Percentiles rank a stretch among this genome's conserved stretches.
phyloP scores from a whole-genome alignment of 257 asterid species.

The Fraxinus anomala region DNA sequence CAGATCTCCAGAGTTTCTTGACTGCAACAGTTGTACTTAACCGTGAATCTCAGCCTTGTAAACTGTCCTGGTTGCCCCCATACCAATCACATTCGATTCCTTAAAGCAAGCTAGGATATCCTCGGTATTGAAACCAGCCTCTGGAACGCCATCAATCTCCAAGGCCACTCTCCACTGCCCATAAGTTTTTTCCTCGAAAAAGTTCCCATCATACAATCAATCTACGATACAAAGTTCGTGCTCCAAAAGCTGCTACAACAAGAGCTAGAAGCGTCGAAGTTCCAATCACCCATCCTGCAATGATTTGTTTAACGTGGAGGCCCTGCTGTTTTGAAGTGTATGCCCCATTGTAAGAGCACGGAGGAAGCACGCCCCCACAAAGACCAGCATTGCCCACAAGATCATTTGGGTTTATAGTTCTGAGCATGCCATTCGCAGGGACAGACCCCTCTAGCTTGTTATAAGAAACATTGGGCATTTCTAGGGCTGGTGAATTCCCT shows the following conservation, averaged over 20 bases:
- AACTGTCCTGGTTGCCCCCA: constrained; percentile 72
- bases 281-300: constrained; percentile 59
- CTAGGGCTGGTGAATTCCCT: constrained; percentile 70
- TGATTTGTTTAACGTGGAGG: constrained; percentile 47
- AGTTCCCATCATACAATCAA: constrained; percentile 63
- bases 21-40: constrained; percentile 57
- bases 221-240: constrained; percentile 42
- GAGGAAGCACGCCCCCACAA: constrained; percentile 66
- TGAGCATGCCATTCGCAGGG: constrained; percentile 63
- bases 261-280: constrained; percentile 47
- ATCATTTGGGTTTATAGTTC: constrained; percentile 63
- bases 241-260: constrained; percentile 43
- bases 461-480: constrained; percentile 57
- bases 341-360: constrained; percentile 44
- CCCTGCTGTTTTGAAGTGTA: constrained; percentile 34
- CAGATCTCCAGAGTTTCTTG: constrained; percentile 63
- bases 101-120: constrained; percentile 61
- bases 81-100: constrained; percentile 67
- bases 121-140: constrained; percentile 57
- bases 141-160: constrained; percentile 83
- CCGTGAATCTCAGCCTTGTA: constrained; percentile 61
- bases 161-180: constrained; percentile 62
- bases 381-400: constrained; percentile 59
- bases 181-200: constrained; percentile 55
- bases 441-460: constrained; percentile 59